A percentile compares a stretch with the other conserved stretches of the same genome.
These are phyloP conservation scores for Chytridiales sp. DNA, from an alignment of 371 early-diverging fungal genomes.

Conservation along the genomic window DNA sequence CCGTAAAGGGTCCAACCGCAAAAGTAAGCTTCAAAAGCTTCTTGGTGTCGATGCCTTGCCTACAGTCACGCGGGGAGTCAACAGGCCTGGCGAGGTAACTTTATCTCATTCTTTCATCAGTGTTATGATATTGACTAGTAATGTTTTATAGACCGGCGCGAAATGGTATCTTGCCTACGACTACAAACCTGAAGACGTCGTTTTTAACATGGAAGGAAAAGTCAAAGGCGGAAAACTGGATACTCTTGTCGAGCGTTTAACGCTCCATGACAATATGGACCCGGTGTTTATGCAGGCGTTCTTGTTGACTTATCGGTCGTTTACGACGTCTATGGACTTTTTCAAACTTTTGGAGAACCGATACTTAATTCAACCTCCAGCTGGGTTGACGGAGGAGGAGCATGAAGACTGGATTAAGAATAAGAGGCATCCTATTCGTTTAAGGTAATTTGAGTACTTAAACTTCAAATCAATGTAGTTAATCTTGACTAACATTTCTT, in stretches of 20 bases:
- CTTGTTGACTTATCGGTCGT: constrained; percentile 53
- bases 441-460: constrained; percentile 25
- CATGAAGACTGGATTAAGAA: constrained; percentile 41
- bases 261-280: constrained; percentile 70
- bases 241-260: constrained; percentile 85
- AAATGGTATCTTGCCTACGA: constrained; percentile 62
- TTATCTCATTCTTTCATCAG: neutral
- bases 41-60: constrained; percentile 56
- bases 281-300: constrained; percentile 37
- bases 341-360: constrained; percentile 35
- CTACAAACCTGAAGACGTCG: constrained; percentile 67
- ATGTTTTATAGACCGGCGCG: constrained; percentile 1
- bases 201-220: constrained; percentile 75
- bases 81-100: neutral
- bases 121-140: neutral
- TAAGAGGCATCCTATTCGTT: constrained; percentile 44
- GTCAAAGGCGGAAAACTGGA: constrained; percentile 88
- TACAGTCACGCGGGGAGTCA: neutral
- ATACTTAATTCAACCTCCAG: constrained; percentile 40
- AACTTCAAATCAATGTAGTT: neutral
- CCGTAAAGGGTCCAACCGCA: neutral
- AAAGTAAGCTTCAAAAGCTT: constrained; percentile 54
- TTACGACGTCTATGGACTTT: constrained; percentile 42
- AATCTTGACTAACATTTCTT: neutral
- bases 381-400: constrained; percentile 31